Base-by-base conservation (phyloP, 805 yeast genomes). In the Saccharomycopsis oosterbeekiorum region DNA sequence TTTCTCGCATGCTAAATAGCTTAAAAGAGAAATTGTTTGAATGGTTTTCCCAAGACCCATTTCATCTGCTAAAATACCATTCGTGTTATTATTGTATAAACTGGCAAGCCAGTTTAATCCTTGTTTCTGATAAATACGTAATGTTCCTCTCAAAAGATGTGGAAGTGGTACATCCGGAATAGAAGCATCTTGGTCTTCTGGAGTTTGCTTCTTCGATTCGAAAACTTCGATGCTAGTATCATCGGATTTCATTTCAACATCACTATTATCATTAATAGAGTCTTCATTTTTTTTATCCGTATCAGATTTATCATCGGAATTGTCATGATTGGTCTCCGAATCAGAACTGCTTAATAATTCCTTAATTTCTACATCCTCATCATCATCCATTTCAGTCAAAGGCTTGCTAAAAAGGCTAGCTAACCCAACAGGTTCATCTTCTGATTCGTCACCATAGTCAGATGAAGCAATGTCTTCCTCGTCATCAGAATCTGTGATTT, bases 11-110 rank as follows among this genome's bases (percentile, higher is more conserved):
- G 99, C 99, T 59, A 94, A 76, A 71, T 92, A 92, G 0, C 96
- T 79, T 19, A 94, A 74, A 51, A 94, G 74, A 0, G 97, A 83
- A 59, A 94, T 94, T 0, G 99, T 94, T 71, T 94, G 99, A 62
- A 94, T 93, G 0, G 99, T 94, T 71, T 94, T 94, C 66, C 96
- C 99, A 51, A 94, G 79, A 60, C 99, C 99, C 99, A 94, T 94
- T 71, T 94, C 99, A 73, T 94, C 99, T 0, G 99, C 99, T 56
- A 94, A 78, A 58, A 94, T 94, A 65, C 99, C 99, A 71, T 94
- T 94, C 4, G 98, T 94, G 61, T 88, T 84, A 69, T 89, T 89
- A 70, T 89, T 89, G 75, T 92, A 93, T 62, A 94, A 75, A 55
- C 97, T 90, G 1, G 97, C 98, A 57, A 94, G 75, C 99, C 99